Percentiles rank a stretch among this genome's conserved stretches.
Evolutionary conservation across 2,329 filamentous ascomycete genomes (phyloP).

Genomic region (Cladosporium halotolerans): DNA sequence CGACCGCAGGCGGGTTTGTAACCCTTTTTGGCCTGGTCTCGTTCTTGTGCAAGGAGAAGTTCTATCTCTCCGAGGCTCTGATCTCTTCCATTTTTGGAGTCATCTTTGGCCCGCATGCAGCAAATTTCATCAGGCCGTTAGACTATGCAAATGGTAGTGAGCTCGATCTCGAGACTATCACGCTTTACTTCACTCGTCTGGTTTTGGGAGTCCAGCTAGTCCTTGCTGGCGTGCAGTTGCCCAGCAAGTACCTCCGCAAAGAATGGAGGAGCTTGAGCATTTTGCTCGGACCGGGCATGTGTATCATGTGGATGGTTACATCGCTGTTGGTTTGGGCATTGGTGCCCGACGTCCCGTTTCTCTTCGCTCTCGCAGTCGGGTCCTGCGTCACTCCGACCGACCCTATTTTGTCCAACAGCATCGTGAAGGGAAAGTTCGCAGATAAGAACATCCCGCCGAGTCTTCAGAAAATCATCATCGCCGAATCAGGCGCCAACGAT

Average conservation of each 20-base stretch:
- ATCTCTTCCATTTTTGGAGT: conserved; percentile 78
- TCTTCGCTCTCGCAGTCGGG: conserved; percentile 73
- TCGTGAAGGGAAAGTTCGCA: conserved; percentile 89
- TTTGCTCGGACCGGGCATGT: conserved; percentile 79
- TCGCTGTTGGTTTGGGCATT: conserved; percentile 71
- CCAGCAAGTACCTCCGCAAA: conserved; percentile 68
- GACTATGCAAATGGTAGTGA: conserved; percentile 61
- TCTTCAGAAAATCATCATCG: conserved; percentile 61
- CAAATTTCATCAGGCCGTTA: conserved; percentile 65
- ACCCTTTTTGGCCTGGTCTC: conserved; percentile 87
- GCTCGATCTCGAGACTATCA: conserved; percentile 62
- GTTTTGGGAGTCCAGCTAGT: conserved; percentile 88
- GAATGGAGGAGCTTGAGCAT: conserved; percentile 73
- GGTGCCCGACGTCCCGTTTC: conserved; percentile 63
- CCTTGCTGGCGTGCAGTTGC: conserved; percentile 79
- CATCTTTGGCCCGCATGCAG: conserved; percentile 68
- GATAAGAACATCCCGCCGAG: conserved; percentile 81
- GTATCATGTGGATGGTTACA: conserved; percentile 78
- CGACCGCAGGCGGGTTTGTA: conserved; percentile 78
- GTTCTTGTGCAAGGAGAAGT: conserved; percentile 81
- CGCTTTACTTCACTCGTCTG: conserved; percentile 76
- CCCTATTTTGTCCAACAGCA: conserved; percentile 78
- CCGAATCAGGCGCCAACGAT: conserved; percentile 82
- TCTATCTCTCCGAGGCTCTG: conserved; percentile 87
- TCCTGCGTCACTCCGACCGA: conserved; percentile 92